phyloP scores from a whole-genome alignment of 2,329 filamentous ascomycete species.

The Diaporthe sp. region DNA sequence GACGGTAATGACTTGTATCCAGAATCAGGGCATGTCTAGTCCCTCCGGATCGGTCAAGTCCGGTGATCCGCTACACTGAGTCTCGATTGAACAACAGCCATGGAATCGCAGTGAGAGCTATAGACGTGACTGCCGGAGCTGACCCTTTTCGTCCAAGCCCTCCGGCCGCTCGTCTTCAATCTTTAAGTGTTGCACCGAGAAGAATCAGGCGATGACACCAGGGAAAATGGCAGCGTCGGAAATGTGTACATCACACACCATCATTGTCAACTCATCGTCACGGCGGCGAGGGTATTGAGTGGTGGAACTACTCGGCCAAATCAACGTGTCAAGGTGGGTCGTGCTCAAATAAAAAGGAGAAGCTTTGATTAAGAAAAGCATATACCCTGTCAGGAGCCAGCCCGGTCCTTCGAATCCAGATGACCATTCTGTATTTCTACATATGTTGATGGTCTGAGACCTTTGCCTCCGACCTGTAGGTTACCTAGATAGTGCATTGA shows the following conservation, averaged over 20 bases:
- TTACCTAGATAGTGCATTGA: background rate
- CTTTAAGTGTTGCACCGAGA: background rate
- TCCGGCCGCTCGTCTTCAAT: background rate
- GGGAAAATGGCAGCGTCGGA: background rate
- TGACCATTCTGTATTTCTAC: slow-evolving; percentile 1
- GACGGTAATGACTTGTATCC: background rate
- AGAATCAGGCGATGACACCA: background rate
- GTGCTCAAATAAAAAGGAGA: slow-evolving; percentile 12
- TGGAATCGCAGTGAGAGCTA: background rate
- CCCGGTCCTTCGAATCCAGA: background rate
- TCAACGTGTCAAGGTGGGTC: slow-evolving; percentile 10
- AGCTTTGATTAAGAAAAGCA: slow-evolving; percentile 23
- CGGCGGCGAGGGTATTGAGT: slow-evolving; percentile 4
- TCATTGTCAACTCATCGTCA: background rate
- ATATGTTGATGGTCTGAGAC: background rate
- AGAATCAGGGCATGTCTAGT: background rate
- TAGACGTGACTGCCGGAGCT: background rate
- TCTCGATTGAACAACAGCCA: background rate
- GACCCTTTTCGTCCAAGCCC: background rate
- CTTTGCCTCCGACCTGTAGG: background rate
- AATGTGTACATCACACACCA: background rate
- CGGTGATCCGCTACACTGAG: too few species aligned
- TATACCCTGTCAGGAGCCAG: background rate
- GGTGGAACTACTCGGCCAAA: slow-evolving; percentile 1
- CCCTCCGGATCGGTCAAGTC: background rate